phyloP scores from a whole-genome alignment of 208 protist genomes.

The Herpetomonas tarakana region DNA sequence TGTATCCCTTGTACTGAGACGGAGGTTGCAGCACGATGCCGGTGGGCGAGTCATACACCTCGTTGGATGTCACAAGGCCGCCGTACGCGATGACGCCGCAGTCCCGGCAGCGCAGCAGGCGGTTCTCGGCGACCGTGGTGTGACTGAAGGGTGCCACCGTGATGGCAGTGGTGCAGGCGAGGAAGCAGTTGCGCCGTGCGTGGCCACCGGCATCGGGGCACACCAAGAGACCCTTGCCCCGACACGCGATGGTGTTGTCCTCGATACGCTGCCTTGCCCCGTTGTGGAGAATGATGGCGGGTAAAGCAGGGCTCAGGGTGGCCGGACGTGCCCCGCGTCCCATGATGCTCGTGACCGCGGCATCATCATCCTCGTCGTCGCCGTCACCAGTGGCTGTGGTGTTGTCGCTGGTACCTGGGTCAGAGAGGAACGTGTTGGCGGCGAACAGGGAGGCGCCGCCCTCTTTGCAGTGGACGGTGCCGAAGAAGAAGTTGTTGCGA shows the following conservation, averaged over 20 bases:
- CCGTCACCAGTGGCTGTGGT: background rate
- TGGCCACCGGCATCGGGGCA: constrained; percentile 41
- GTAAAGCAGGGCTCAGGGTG: background rate
- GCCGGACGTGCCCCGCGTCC: background rate
- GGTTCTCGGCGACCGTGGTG: constrained; percentile 53
- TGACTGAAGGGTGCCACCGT: constrained; percentile 46
- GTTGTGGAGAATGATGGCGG: constrained; percentile 43
- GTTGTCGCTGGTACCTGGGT: background rate
- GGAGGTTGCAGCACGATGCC: constrained; percentile 58
- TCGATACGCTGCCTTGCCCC: constrained; percentile 28
- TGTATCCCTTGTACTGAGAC: constrained; percentile 53
- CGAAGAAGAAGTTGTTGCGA: constrained; percentile 56
- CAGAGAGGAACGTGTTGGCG: constrained; percentile 46
- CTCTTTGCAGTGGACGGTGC: constrained; percentile 57
- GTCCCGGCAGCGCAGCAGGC: constrained; percentile 40
- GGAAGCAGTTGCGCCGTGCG: constrained; percentile 39
- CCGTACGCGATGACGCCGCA: constrained; percentile 58
- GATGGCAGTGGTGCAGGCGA: constrained; percentile 39
- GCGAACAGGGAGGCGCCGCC: constrained; percentile 42
- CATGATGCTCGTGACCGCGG: background rate
- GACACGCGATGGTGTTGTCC: constrained; percentile 48
- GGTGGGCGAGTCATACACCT: constrained; percentile 36
- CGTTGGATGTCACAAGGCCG: constrained; percentile 66
- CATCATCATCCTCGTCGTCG: background rate
- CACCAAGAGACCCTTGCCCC: constrained; percentile 39